Conservation (phyloP, 257 asterid species). For the Henckelia pumila region DNA sequence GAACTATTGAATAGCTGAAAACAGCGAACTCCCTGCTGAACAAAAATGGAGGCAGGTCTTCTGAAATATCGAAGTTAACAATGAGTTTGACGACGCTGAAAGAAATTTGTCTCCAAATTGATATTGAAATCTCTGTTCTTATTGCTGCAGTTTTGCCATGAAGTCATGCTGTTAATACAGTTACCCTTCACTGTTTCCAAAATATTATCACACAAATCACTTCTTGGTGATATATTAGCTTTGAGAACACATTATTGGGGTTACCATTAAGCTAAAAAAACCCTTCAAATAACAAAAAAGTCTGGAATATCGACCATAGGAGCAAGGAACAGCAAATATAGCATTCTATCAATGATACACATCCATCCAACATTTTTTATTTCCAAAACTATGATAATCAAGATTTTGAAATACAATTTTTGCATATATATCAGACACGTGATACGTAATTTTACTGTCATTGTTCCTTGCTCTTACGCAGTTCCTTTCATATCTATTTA, state of each 20-base stretch:
- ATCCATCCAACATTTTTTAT: too few species aligned
- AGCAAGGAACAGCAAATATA: too few species aligned
- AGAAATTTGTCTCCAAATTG: neutral
- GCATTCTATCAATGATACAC: too few species aligned
- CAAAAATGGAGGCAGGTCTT: neutral
- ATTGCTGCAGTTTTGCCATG: neutral
- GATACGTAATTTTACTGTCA: too few species aligned
- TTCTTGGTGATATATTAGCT: neutral
- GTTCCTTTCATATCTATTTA: too few species aligned
- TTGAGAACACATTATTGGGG: neutral
- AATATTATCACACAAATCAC: neutral
- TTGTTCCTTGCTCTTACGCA: too few species aligned
- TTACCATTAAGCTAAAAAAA: too few species aligned
- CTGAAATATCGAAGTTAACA: neutral
- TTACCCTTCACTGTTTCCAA: neutral
- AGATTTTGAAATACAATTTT: too few species aligned
- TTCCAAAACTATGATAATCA: too few species aligned
- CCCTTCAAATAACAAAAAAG: neutral
- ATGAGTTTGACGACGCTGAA: neutral
- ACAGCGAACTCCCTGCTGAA: neutral
- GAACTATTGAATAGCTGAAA: neutral
- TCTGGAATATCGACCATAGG: too few species aligned
- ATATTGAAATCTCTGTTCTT: neutral
- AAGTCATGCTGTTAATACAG: neutral
- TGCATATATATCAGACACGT: too few species aligned